Percentiles rank a stretch among this genome's conserved stretches.
These are phyloP conservation scores for Lotmaria passim DNA, from an alignment of 208 protist genomes.

Conservation along the genomic window DNA sequence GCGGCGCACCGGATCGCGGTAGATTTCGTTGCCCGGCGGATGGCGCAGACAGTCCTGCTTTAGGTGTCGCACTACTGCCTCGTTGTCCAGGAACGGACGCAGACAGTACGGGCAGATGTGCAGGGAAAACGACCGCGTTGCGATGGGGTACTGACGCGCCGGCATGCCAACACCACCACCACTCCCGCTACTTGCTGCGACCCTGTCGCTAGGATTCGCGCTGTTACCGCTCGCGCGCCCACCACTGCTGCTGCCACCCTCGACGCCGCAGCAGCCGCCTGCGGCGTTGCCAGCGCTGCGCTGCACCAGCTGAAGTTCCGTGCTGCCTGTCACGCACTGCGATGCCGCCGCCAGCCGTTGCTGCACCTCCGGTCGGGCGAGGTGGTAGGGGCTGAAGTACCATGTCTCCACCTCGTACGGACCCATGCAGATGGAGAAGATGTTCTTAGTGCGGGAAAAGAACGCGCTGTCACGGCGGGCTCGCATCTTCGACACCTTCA, in stretches of 20 bases:
- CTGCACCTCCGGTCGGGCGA: slow-evolving; percentile 76
- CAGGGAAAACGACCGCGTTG: slow-evolving; percentile 71
- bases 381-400: slow-evolving; percentile 98
- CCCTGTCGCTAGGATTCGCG: not conserved
- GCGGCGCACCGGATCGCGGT: slow-evolving; percentile 80
- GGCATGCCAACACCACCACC: not conserved
- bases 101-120: slow-evolving; percentile 99
- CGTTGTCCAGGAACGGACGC: slow-evolving; percentile 91
- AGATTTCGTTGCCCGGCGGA: slow-evolving; percentile 92
- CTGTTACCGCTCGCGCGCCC: not conserved
- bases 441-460: slow-evolving; percentile 96
- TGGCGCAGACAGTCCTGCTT: slow-evolving; percentile 83
- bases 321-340: slow-evolving; percentile 51
- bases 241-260: not conserved
- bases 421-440: slow-evolving; percentile 96
- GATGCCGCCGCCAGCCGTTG: slow-evolving; percentile 57
- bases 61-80: slow-evolving; percentile 86
- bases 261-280: too few relatives aligned
- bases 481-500: slow-evolving; percentile 73
- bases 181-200: slow-evolving; percentile 1
- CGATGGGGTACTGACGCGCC: slow-evolving; percentile 28
- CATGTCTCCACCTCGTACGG: slow-evolving; percentile 96
- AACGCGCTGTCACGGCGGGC: slow-evolving; percentile 87
- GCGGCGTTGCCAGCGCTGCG: slow-evolving; percentile 15
- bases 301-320: slow-evolving; percentile 55